A percentile compares a stretch with the other conserved stretches of the same genome.
Evolutionary conservation across 2,329 filamentous ascomycete species (phyloP).

Genomic region (Coniochaeta ligniaria): DNA sequence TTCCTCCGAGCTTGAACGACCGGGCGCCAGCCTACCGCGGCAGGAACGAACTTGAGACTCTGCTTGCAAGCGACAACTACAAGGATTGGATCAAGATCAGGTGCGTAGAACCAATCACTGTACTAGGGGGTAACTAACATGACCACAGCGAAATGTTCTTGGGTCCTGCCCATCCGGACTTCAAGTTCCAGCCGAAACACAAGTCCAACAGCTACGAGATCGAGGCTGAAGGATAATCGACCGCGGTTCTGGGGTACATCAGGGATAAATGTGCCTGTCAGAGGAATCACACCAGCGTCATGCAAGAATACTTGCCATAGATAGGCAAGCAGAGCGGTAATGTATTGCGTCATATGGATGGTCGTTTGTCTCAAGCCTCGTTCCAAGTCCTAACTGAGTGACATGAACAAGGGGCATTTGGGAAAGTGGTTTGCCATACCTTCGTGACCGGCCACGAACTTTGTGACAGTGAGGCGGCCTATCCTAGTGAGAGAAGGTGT

Average conservation of each 20-base stretch:
- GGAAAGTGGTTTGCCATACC: neutral
- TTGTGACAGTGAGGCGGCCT: neutral
- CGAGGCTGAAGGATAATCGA: slow-evolving; percentile 41
- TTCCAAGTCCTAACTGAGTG: neutral
- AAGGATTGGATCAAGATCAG: slow-evolving; percentile 98
- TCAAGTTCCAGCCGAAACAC: slow-evolving; percentile 95
- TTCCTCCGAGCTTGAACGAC: slow-evolving; percentile 86
- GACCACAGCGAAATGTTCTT: slow-evolving; percentile 85
- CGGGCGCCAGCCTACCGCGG: slow-evolving; percentile 78
- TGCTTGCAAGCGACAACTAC: slow-evolving; percentile 85
- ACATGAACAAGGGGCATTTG: neutral
- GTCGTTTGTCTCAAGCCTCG: neutral
- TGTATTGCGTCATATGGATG: neutral
- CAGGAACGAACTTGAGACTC: slow-evolving; percentile 85
- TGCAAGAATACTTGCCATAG: neutral
- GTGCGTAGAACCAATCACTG: slow-evolving; percentile 41
- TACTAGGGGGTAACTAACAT: neutral
- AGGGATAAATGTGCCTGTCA: neutral
- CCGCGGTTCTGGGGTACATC: neutral
- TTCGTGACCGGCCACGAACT: neutral
- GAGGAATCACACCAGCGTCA: neutral
- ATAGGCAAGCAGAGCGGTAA: neutral
- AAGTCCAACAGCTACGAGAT: slow-evolving; percentile 88
- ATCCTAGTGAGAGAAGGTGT: neutral
- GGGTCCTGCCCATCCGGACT: slow-evolving; percentile 80